These are phyloP conservation scores for Helminthosporium solani DNA, from an alignment of 2,329 filamentous ascomycete species.

Conservation along the genomic window DNA sequence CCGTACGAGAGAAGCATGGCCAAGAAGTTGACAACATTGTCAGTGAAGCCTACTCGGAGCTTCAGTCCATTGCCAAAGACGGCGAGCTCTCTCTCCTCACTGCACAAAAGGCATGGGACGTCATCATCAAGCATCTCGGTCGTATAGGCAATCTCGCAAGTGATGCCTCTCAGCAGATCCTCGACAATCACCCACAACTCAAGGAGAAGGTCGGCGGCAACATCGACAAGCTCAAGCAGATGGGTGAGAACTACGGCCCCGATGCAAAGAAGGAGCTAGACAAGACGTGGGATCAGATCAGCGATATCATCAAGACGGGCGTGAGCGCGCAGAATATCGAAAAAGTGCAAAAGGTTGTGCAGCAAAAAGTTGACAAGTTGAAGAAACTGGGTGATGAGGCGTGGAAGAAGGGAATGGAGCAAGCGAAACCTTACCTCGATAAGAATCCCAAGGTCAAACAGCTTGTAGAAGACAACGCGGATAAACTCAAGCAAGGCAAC, in stretches of 20 bases:
- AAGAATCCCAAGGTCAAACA: constrained; percentile 77
- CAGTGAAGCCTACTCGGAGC: constrained; percentile 65
- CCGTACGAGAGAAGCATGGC: constrained; percentile 65
- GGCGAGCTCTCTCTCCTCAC: constrained; percentile 63
- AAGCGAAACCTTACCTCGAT: constrained; percentile 70
- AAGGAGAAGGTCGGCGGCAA: constrained; percentile 71
- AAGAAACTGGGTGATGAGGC: constrained; percentile 69
- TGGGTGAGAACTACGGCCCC: constrained; percentile 69
- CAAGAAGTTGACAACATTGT: constrained; percentile 71
- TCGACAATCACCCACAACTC: constrained; percentile 71
- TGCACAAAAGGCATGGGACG: constrained; percentile 60
- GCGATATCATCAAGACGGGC: constrained; percentile 63
- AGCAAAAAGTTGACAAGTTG: constrained; percentile 69
- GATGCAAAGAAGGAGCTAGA: constrained; percentile 76
- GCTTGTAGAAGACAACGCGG: constrained; percentile 68
- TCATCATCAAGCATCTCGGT: constrained; percentile 62
- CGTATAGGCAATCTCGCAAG: constrained; percentile 62
- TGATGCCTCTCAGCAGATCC: constrained; percentile 62
- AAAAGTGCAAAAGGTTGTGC: constrained; percentile 60
- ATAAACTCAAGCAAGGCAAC: constrained; percentile 67
- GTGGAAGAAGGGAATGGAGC: constrained; percentile 69
- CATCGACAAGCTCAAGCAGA: constrained; percentile 66
- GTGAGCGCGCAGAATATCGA: constrained; percentile 57
- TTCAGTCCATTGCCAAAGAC: constrained; percentile 62
- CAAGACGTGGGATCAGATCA: constrained; percentile 67